Evolutionary conservation across 257 asterid species (phyloP).

Genomic region (Nicotiana otophora): DNA sequence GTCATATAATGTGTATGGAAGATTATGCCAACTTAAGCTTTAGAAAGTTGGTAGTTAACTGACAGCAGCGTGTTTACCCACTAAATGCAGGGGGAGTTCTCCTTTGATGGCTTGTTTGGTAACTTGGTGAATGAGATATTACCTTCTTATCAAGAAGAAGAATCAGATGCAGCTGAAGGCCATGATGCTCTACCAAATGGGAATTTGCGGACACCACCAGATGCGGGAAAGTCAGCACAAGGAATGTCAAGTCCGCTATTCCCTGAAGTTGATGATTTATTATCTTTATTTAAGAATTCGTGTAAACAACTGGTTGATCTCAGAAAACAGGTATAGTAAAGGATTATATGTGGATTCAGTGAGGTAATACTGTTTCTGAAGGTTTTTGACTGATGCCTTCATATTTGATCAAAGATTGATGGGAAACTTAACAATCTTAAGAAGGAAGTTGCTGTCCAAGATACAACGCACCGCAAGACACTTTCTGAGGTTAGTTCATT

Average conservation of each 20-base stretch:
- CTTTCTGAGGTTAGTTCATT: conserved; percentile 68
- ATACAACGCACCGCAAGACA: conserved; percentile 87
- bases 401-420: conserved; percentile 54
- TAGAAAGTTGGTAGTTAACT: conserved; percentile 18
- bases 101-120: conserved; percentile 90
- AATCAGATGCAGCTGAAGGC: conserved; percentile 56
- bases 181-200: conserved; percentile 72
- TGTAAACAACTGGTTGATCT: conserved; percentile 80
- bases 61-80: conserved; percentile 7
- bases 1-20: not conserved
- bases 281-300: conserved; percentile 82
- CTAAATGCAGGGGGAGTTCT: conserved; percentile 75
- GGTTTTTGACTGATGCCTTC: conserved; percentile 21
- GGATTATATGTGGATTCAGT: not conserved
- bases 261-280: conserved; percentile 88
- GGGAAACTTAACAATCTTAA: conserved; percentile 75
- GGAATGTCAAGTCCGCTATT: conserved; percentile 58
- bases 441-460: conserved; percentile 80
- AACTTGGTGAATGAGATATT: conserved; percentile 81
- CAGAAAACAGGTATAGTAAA: conserved; percentile 58
- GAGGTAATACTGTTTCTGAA: not conserved
- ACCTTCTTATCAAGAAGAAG: conserved; percentile 84
- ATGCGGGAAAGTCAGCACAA: conserved; percentile 55
- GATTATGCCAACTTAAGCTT: conserved; percentile 3
- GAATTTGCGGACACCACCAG: conserved; percentile 58